Evolutionary conservation across 176 grass and related monocot genomes (phyloP).

Genomic region (Aegilops umbellulata): DNA sequence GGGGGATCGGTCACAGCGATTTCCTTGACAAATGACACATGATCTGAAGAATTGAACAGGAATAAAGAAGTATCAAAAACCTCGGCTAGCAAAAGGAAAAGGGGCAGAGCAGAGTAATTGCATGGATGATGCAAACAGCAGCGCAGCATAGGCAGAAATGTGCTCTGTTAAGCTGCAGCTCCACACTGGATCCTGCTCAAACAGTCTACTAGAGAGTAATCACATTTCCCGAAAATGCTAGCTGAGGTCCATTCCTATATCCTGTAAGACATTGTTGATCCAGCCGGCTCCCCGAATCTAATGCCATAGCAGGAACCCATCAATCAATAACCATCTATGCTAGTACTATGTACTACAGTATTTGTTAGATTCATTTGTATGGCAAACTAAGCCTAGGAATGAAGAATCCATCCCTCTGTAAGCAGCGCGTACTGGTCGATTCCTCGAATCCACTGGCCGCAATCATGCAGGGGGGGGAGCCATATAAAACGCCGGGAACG

Average conservation of each 20-base stretch:
- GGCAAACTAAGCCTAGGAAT: background rate
- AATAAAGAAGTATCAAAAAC: background rate
- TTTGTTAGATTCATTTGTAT: too few species aligned
- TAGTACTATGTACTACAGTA: too few species aligned
- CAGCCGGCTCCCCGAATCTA: background rate
- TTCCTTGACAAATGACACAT: slow-evolving; percentile 75
- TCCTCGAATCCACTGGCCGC: background rate
- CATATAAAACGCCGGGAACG: too few species aligned
- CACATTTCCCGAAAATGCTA: background rate
- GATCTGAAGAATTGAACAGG: slow-evolving; percentile 49
- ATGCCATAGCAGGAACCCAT: background rate
- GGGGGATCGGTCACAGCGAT: slow-evolving; percentile 66
- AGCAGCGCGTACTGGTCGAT: background rate
- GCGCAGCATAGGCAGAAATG: background rate
- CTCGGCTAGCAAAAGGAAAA: background rate
- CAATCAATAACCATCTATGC: background rate
- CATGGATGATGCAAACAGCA: background rate
- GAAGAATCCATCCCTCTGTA: background rate
- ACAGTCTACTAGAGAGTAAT: background rate
- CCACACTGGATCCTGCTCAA: too few species aligned
- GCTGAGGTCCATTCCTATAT: background rate
- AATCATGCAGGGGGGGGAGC: too few species aligned
- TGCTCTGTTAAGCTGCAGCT: background rate
- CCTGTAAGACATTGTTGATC: background rate
- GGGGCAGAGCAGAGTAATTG: background rate